phyloP scores from a whole-genome alignment of 306 rosid species.

The Malus domestica region ASM211411v1 NC_041796.1:9735501-9736000 shows the following conservation, averaged over 20 bases:
- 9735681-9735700: neutral
- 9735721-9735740: no score
- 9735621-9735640: neutral
- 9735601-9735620: neutral
- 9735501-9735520: constrained; percentile 86
- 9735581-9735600: neutral
- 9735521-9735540: constrained; percentile 85
- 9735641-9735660: neutral
- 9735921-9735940: constrained; percentile 75
- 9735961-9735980: constrained; percentile 77
- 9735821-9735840: neutral
- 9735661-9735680: neutral
- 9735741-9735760: no score
- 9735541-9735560: constrained; percentile 88
- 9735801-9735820: neutral
- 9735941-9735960: constrained; percentile 62
- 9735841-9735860: neutral
- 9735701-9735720: no score
- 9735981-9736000: constrained; percentile 96
- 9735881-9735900: constrained; percentile 10
- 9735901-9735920: constrained; percentile 19
- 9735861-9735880: neutral
- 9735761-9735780: constrained; percentile 3
- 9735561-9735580: constrained; percentile 19
- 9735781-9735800: neutral